Evolutionary conservation across 1,284 basidiomycete genomes (phyloP), one percentile per base, ranked within the genome.

Genomic region (Dichomitus squalens): DNA sequence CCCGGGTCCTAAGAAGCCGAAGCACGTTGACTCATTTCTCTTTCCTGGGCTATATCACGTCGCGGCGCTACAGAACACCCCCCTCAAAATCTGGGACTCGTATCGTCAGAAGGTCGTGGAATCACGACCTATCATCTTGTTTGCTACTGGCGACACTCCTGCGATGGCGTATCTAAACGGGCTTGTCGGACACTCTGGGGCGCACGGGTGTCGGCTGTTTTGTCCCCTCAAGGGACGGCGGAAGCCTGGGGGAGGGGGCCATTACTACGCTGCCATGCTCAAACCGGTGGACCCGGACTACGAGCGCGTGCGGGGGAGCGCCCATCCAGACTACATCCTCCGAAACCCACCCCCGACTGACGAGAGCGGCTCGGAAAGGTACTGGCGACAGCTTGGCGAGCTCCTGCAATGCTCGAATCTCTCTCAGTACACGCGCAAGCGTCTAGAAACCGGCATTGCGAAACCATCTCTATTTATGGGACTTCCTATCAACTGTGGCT

Each of bases 131-230:
- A 64, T 64, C 44, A 16, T 71, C 3, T 35, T n/a, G n/a, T n/a
- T n/a, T n/a, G n/a, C n/a, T n/a, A n/a, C 12, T n/a, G n/a, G n/a
- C n/a, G n/a, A n/a, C n/a, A n/a, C n/a, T n/a, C n/a, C n/a, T n/a
- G n/a, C n/a, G n/a, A 63, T 74, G 64, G 53, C 67, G 1, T 52
- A 66, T 18, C 38, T 78, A 1, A 69, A 66, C 53, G 76, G 76
- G 0, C 59, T 61, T 14, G 72, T 75, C 21, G 72, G 75, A 0
- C 75, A 76, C 51, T 63, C 68, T 39, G 76, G 76, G 0, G 53
- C 52, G 0, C 47, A 64, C 21, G 73, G 70, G 0, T 80, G 78
- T 52, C 65, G 70, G 1, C 25, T 74, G 0, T 68, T 64, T 21
- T 79, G 76, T 58, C 33, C 51, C 3, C 60, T 72, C 27, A 62